These are phyloP conservation scores for Rhynchospora breviuscula DNA, from an alignment of 176 grass and related monocot genomes.

Conservation along the genomic window DNA sequence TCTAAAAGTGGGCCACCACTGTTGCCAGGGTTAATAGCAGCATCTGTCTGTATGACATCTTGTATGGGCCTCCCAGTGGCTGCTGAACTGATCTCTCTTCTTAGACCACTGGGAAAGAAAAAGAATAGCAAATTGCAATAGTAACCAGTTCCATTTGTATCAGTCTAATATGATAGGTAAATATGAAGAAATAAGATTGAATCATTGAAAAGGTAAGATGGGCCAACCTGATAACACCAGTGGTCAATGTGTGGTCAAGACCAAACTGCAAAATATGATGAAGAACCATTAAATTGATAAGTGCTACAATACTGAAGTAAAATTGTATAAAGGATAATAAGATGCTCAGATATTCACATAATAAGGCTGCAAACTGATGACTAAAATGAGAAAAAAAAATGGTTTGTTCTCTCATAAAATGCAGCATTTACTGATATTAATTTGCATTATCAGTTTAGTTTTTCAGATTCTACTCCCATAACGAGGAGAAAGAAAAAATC, in stretches of 20 bases:
- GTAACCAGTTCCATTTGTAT: conserved; percentile 6
- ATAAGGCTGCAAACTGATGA: not conserved
- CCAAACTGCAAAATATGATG: conserved; percentile 73
- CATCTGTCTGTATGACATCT: conserved; percentile 98
- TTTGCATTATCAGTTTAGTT: not conserved
- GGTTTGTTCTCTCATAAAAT: not conserved
- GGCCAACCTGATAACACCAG: conserved; percentile 89
- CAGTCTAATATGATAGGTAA: conserved; percentile 2
- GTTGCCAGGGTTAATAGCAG: conserved; percentile 97
- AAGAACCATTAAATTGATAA: conserved; percentile 8
- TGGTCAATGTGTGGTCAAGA: conserved; percentile 98
- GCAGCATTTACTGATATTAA: not conserved
- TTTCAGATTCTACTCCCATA: not conserved
- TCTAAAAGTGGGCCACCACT: conserved; percentile 92
- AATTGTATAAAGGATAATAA: not conserved
- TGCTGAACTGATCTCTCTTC: conserved; percentile 98
- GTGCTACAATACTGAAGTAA: not conserved
- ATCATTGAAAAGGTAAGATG: not conserved
- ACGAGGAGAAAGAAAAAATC: not conserved
- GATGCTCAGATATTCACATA: not conserved
- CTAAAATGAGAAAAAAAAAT: not conserved
- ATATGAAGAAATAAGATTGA: conserved; percentile 13
- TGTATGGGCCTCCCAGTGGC: conserved; percentile 99
- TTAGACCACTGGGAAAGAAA: conserved; percentile 52
- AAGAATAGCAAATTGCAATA: conserved; percentile 5